These are phyloP conservation scores for Magnolia sinica DNA, from an alignment of 164 flowering plant genomes.

Conservation along the genomic window DNA sequence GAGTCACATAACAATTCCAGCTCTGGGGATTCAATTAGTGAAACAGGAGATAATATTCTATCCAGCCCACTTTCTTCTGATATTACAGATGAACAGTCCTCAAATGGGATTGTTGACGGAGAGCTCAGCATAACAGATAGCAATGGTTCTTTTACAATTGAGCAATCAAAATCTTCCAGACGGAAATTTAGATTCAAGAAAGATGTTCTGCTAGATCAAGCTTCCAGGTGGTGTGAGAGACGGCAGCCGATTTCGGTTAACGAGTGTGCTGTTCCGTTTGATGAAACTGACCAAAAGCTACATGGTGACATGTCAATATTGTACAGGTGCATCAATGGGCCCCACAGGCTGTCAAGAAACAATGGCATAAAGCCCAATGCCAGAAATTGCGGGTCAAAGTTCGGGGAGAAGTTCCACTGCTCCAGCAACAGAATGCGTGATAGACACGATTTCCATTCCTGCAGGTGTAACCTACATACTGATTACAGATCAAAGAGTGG, in stretches of 20 bases:
- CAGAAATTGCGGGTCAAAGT: slow-evolving; percentile 45
- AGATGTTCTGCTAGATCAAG: slow-evolving; percentile 37
- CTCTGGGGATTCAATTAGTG: slow-evolving; percentile 45
- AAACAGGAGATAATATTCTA: slow-evolving; percentile 35
- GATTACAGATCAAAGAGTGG: slow-evolving; percentile 41
- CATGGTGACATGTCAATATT: slow-evolving; percentile 26
- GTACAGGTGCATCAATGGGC: slow-evolving; percentile 41
- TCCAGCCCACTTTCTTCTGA: slow-evolving; percentile 35
- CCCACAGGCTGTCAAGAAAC: slow-evolving; percentile 42
- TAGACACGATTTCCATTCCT: slow-evolving; percentile 52
- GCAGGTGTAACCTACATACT: slow-evolving; percentile 52
- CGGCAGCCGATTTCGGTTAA: slow-evolving; percentile 26
- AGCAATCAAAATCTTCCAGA: slow-evolving; percentile 47
- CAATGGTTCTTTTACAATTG: slow-evolving; percentile 36
- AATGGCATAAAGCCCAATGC: slow-evolving; percentile 40
- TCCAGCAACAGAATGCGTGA: slow-evolving; percentile 48
- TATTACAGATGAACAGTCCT: slow-evolving; percentile 36
- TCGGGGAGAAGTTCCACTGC: slow-evolving; percentile 48
- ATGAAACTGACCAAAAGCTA: slow-evolving; percentile 41
- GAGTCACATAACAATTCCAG: slow-evolving; percentile 29
- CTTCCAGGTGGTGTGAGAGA: slow-evolving; percentile 48
- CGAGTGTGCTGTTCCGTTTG: slow-evolving; percentile 28
- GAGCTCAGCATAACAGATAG: slow-evolving; percentile 37
- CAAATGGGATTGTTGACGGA: slow-evolving; percentile 37
- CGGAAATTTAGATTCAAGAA: slow-evolving; percentile 44